Base-by-base conservation (phyloP, 345 rosid genomes). In the Acer yangbiense region DNA sequence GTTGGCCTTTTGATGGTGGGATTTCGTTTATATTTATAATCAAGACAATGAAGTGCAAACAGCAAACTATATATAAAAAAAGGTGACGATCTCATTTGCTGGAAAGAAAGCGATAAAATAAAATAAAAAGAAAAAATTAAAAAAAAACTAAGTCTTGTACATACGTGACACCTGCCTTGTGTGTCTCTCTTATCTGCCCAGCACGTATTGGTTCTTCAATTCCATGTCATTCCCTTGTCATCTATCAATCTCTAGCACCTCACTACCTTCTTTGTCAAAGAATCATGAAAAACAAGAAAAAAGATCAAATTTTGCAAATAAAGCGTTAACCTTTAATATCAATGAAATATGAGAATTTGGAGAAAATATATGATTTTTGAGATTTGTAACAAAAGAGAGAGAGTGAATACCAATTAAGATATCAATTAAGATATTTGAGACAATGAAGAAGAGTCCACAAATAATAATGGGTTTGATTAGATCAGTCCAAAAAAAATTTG, bases 131-230 rank as follows among this genome's bases (percentile, higher is more conserved):
- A 66, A 57, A 55, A 73, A 63, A 65, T 23, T 23, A 70, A 66
- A 20, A 81, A 64, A 69, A 70, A 12, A 67, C 41, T 39, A 65
- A 61, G 54, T 74, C 87, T 55, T 54, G 70, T 76, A 71, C 73
- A 82, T 72, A 57, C 3, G 72, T 64, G 91, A 76, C 89, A 91
- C 88, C 88, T 87, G 87, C 84, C 81, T 67, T 78, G 68, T 69
- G 4, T 52, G 65, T 78, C 79, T 85, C 84, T 79, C 60, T 35
- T 80, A 82, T 63, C 39, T 72, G 79, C 76, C 54, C 71, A 52
- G 71, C 92, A 85, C 90, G 89, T 85, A 78, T 76, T 7, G 55
- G 76, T 7, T 44, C 50, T 63, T 67, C 67, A 46, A 20, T 65
- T 71, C 18, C 61, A 17, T 67, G 55, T 46, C 76, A 69, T 48